These are phyloP conservation scores for Botrytis fabae DNA, from an alignment of 2,329 filamentous ascomycete genomes.

Conservation along the genomic window DNA sequence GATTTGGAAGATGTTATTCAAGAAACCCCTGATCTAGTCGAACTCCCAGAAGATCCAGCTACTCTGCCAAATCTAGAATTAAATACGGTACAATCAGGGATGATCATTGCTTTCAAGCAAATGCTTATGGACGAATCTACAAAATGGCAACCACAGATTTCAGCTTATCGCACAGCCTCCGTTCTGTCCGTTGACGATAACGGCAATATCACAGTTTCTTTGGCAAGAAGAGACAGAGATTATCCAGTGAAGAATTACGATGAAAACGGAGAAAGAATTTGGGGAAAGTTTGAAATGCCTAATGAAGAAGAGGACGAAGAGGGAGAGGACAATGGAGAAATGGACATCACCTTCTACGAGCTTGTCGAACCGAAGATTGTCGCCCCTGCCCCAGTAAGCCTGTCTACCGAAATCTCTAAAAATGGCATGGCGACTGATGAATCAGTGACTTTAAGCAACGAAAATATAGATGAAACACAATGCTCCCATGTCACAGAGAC, in stretches of 20 bases:
- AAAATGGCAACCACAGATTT: constrained; percentile 65
- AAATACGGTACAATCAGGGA: constrained; percentile 54
- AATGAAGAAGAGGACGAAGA: constrained; percentile 59
- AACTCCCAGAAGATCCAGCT: constrained; percentile 58
- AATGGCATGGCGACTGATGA: constrained; percentile 19
- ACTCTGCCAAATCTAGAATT: constrained; percentile 53
- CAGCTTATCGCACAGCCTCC: constrained; percentile 63
- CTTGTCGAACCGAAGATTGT: constrained; percentile 69
- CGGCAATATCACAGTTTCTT: constrained; percentile 56
- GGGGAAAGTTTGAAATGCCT: constrained; percentile 76
- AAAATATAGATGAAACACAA: constrained; percentile 27
- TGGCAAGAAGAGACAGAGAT: constrained; percentile 69
- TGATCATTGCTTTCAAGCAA: constrained; percentile 69
- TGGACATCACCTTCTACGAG: constrained; percentile 60
- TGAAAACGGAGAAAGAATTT: constrained; percentile 69
- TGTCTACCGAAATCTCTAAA: constrained; percentile 20
- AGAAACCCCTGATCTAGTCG: constrained; percentile 59
- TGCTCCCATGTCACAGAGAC: constrained; percentile 38
- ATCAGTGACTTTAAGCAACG: constrained; percentile 17
- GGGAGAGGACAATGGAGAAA: constrained; percentile 58
- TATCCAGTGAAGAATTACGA: constrained; percentile 61
- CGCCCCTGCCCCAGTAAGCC: constrained; percentile 44
- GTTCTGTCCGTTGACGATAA: constrained; percentile 57
- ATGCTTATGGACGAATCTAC: constrained; percentile 61
- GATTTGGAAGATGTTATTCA: constrained; percentile 32